Conservation (phyloP, 208 protist species). For the Endotrypanum monterogeii region DNA sequence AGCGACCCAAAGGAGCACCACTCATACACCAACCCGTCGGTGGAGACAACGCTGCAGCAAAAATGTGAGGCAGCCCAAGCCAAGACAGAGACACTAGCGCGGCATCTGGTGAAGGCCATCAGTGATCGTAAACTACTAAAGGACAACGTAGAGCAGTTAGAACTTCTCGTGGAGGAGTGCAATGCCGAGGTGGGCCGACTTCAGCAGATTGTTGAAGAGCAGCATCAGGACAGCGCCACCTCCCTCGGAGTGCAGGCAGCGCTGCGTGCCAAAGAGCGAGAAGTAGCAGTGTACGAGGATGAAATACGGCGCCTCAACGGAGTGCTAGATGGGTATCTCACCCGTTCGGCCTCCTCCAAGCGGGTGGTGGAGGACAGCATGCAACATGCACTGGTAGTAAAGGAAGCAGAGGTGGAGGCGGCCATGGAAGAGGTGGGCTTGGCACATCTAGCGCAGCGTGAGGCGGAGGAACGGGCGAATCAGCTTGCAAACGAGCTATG, state of each 20-base stretch:
- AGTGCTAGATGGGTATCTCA: constrained; percentile 57
- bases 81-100: constrained; percentile 80
- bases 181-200: constrained; percentile 66
- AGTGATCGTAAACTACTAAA: constrained; percentile 67
- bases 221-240: constrained; percentile 37
- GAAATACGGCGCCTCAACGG: constrained; percentile 70
- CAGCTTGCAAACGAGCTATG: constrained; percentile 65
- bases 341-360: constrained; percentile 26
- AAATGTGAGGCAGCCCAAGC: constrained; percentile 48
- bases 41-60: constrained; percentile 23
- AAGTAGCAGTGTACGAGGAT: constrained; percentile 77
- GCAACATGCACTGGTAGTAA: constrained; percentile 32
- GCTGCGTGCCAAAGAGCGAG: constrained; percentile 73
- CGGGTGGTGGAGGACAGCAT: constrained; percentile 17
- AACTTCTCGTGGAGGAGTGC: constrained; percentile 60
- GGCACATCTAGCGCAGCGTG: constrained; percentile 56
- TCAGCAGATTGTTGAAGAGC: constrained; percentile 46
- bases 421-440: constrained; percentile 66
- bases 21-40: not conserved
- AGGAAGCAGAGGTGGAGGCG: constrained; percentile 42
- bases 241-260: constrained; percentile 37
- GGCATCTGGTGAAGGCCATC: constrained; percentile 79
- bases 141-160: constrained; percentile 57
- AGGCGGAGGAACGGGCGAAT: constrained; percentile 63
- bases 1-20: not conserved